Conservation (phyloP, 2,329 filamentous ascomycete species). For the Didymella pinodella region DNA sequence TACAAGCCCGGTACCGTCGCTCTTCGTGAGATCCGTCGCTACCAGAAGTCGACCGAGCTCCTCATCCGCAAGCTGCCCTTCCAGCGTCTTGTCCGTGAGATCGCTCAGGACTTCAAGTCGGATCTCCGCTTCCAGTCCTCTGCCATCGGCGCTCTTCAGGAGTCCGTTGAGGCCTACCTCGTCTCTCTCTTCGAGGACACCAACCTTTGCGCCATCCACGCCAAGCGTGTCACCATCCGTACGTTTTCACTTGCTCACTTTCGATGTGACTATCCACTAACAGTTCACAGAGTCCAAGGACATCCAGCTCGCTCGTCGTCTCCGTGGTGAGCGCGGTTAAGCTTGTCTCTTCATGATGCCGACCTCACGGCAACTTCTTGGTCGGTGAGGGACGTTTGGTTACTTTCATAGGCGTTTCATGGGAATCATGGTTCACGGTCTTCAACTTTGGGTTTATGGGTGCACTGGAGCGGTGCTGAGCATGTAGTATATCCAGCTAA, state of each 20-base stretch:
- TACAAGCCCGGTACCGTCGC: conserved; percentile 75
- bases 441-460: conserved; percentile 47
- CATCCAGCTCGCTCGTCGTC: conserved; percentile 81
- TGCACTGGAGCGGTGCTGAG: conserved; percentile 47
- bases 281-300: conserved; percentile 81
- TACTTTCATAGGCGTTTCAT: conserved; percentile 46
- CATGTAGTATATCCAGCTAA: conserved; percentile 52
- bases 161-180: conserved; percentile 94
- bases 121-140: conserved; percentile 96
- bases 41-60: conserved; percentile 89
- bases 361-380: conserved; percentile 38
- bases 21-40: conserved; percentile 87
- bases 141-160: conserved; percentile 90
- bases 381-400: conserved; percentile 38
- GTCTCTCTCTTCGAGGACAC: conserved; percentile 97
- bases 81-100: conserved; percentile 79
- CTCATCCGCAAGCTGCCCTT: conserved; percentile 83
- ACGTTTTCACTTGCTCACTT: conserved; percentile 24
- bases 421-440: conserved; percentile 48
- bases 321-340: conserved; percentile 64
- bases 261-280: conserved; percentile 27
- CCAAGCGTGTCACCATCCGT: conserved; percentile 89
- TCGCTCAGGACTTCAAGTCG: conserved; percentile 69
- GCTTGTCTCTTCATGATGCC: conserved; percentile 32
- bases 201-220: conserved; percentile 95